Evolutionary conservation across 139 green algal species (phyloP).

Genomic region (Chlorella sp.): DNA sequence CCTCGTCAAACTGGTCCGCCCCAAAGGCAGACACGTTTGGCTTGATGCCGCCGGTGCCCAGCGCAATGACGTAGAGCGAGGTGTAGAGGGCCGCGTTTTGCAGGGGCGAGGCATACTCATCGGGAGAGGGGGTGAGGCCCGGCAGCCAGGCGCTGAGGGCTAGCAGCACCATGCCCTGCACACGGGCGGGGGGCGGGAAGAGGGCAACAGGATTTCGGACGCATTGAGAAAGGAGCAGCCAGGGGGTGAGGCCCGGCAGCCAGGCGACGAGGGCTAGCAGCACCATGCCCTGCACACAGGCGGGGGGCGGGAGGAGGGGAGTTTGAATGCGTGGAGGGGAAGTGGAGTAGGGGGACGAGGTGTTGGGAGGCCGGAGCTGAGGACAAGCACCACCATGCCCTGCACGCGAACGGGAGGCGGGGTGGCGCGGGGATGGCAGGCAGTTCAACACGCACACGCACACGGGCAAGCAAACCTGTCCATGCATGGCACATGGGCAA

Average conservation of each 20-base stretch:
- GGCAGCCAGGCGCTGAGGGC: constrained; percentile 59
- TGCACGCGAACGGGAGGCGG: no score
- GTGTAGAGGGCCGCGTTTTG: constrained; percentile 16
- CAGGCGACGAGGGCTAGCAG: constrained; percentile 60
- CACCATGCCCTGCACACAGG: constrained; percentile 60
- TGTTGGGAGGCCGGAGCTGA: no score
- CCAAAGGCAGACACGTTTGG: constrained; percentile 97
- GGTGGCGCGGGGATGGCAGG: no score
- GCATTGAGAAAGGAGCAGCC: background rate
- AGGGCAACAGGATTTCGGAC: no score
- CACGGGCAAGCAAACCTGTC: no score
- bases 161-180: constrained; percentile 82
- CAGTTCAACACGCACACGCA: no score
- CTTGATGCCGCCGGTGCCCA: constrained; percentile 98
- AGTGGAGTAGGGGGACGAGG: background rate
- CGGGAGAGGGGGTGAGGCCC: constrained; percentile 54
- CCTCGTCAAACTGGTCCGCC: constrained; percentile 96
- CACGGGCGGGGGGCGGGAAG: no score
- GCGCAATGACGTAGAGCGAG: constrained; percentile 84
- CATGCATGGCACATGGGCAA: no score
- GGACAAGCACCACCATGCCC: background rate
- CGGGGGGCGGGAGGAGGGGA: background rate
- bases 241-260: constrained; percentile 65
- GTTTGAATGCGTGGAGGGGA: background rate
- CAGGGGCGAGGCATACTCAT: constrained; percentile 50